phyloP scores from a whole-genome alignment of 2,329 filamentous ascomycete genomes.

The Alternaria viburni region DNA sequence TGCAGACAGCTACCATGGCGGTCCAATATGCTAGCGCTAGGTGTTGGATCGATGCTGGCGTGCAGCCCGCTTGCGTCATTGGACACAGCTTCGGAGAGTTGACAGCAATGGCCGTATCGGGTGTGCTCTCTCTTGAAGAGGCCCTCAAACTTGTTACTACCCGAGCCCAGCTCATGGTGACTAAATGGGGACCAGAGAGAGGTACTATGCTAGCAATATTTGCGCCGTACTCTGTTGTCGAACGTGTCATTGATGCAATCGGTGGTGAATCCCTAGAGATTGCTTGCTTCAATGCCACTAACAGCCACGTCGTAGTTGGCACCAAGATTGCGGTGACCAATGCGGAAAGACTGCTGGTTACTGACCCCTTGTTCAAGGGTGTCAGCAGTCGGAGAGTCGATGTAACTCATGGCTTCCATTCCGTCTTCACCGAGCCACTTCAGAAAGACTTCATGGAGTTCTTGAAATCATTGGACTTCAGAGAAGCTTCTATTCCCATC shows the following conservation, averaged over 20 bases:
- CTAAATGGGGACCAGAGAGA: constrained; percentile 24
- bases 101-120: constrained; percentile 44
- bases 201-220: constrained; percentile 31
- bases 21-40: constrained; percentile 29
- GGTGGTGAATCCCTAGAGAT: constrained; percentile 33
- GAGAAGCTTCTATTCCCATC: constrained; percentile 5
- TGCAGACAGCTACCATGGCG: constrained; percentile 25
- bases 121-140: constrained; percentile 36
- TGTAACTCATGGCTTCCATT: constrained; percentile 41
- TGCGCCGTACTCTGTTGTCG: constrained; percentile 2
- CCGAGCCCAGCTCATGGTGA: constrained; percentile 38
- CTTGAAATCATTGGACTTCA: constrained; percentile 1
- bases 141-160: constrained; percentile 43
- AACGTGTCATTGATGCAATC: constrained; percentile 3
- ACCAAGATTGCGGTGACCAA: constrained; percentile 20
- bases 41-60: constrained; percentile 25
- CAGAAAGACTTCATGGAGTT: constrained; percentile 17
- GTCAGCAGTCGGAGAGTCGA: constrained; percentile 28
- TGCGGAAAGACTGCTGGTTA: constrained; percentile 9
- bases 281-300: constrained; percentile 52
- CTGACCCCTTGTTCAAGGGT: constrained; percentile 4
- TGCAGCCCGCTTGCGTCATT: constrained; percentile 10
- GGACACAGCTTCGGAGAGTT: constrained; percentile 49
- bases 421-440: constrained; percentile 36
- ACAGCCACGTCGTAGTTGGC: constrained; percentile 51